These are phyloP conservation scores for Isoetes taiwanensis DNA, from an alignment of 75 land plant genomes.

Conservation along the genomic window DNA sequence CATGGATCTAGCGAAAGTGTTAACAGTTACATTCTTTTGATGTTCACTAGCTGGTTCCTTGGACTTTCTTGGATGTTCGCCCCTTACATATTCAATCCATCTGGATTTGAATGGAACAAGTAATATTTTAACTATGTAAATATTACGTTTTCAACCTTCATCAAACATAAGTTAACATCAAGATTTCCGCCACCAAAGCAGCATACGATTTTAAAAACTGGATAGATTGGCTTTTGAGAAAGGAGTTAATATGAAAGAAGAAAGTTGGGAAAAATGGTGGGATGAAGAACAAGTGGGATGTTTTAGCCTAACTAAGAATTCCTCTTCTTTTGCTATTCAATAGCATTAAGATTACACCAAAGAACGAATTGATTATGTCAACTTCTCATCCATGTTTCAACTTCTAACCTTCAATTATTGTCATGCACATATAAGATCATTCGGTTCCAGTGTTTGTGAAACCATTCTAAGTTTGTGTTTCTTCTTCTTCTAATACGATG, in stretches of 20 bases:
- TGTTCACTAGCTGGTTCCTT: slow-evolving; percentile 1
- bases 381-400: too few relatives aligned
- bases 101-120: slow-evolving; percentile 7
- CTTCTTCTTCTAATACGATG: not conserved
- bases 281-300: slow-evolving; percentile 9
- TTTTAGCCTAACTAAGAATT: too few relatives aligned
- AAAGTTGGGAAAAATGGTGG: slow-evolving; percentile 5
- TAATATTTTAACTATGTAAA: too few relatives aligned
- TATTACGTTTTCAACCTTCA: not conserved
- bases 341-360: too few relatives aligned
- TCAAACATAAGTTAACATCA: too few relatives aligned
- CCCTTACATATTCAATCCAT: slow-evolving; percentile 6
- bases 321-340: too few relatives aligned
- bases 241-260: slow-evolving; percentile 2
- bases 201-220: slow-evolving; percentile 1
- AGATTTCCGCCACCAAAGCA: not conserved
- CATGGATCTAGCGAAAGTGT: not conserved
- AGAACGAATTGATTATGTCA: too few relatives aligned
- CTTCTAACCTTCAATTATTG: too few relatives aligned
- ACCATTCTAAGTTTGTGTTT: not conserved
- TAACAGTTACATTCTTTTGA: slow-evolving; percentile 1
- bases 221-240: slow-evolving; percentile 2
- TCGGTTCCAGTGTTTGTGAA: not conserved
- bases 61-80: not conserved
- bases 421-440: not conserved